Evolutionary conservation across 2,329 filamentous ascomycete species (phyloP), one percentile per base, ranked within the genome.

Genomic region (Claviceps monticola): DNA sequence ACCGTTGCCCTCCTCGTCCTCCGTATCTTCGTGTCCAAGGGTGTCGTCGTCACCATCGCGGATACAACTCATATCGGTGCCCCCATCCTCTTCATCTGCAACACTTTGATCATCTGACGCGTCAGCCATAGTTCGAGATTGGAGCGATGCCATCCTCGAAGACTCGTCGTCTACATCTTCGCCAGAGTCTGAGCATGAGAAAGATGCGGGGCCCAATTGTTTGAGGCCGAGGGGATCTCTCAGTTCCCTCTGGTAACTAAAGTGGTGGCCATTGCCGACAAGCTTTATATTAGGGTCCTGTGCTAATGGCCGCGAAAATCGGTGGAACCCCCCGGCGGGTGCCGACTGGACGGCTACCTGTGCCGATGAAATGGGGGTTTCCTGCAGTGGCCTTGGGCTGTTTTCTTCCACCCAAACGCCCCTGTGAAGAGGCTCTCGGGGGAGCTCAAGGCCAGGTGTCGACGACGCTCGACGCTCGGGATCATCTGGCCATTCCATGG

Each of bases 351-450:
- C 65, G 49, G 61, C 57, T 54, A 64, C 60, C 34, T 61, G 59
- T 52, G 67, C 66, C 51, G 66, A 65, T 38, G 66, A 63, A 42
- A 69, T 72, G 49, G 72, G 73, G 42, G 72, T 74, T 48, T 71
- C 70, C 42, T 72, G 72, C 56, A 72, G 73, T 58, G 73, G 75
- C 52, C 71, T 69, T 50, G 70, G 72, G 52, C 68, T 66, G 4
- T 38, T 51, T 57, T 63, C 61, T 39, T 61, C 48, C 48, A 29
- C 41, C 23, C 62, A 59, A 39, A 50, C 53, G 14, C 52, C 53
- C 49, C 37, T 46, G 58, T 58, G 59, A 52, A 56, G 55, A 50
- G 60, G 58, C 38, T 65, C 62, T 53, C 61, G 61, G 52, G 56
- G 58, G 52, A 65, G 56, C 56, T 67, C 66, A 57, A 72, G 64